Conservation (phyloP, 768 basidiomycete species). For the Leccinum aurantiacum region DNA sequence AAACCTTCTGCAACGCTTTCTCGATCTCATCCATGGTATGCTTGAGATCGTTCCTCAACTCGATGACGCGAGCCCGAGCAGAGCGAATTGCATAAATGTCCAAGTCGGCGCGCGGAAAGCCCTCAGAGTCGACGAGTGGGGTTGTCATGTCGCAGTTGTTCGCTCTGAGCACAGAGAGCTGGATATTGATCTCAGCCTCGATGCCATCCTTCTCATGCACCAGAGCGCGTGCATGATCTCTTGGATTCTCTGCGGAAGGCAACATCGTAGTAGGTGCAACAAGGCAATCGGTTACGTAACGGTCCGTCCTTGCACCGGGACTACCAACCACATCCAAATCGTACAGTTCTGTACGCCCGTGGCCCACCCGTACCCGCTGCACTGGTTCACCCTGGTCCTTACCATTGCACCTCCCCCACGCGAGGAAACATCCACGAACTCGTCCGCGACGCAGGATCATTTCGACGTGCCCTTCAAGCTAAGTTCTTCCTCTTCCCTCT, state of each 20-base stretch:
- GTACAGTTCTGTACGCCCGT: too few relatives aligned
- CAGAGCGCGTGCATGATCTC: conserved; percentile 60
- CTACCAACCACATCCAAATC: too few relatives aligned
- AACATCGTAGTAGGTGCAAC: conserved; percentile 10
- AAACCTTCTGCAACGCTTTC: conserved; percentile 67
- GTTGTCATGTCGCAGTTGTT: conserved; percentile 67
- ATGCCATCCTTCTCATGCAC: conserved; percentile 70
- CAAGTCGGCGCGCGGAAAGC: conserved; percentile 86
- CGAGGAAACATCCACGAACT: background rate
- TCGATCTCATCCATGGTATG: conserved; percentile 65
- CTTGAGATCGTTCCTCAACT: conserved; percentile 76
- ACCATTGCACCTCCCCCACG: too few relatives aligned
- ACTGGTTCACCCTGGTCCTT: too few relatives aligned
- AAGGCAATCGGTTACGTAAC: background rate
- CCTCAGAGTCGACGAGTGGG: conserved; percentile 81
- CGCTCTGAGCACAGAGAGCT: conserved; percentile 59
- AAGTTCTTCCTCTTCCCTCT: too few relatives aligned
- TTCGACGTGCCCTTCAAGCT: background rate
- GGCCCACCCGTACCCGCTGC: too few relatives aligned
- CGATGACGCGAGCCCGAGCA: conserved; percentile 75
- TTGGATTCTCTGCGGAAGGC: conserved; percentile 44
- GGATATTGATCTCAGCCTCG: conserved; percentile 66
- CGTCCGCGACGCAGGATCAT: background rate
- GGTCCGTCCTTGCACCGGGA: background rate
- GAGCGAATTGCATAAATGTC: conserved; percentile 77